Base-by-base conservation (phyloP, 148 eudicot genomes). In the Persicaria maculosa region DNA sequence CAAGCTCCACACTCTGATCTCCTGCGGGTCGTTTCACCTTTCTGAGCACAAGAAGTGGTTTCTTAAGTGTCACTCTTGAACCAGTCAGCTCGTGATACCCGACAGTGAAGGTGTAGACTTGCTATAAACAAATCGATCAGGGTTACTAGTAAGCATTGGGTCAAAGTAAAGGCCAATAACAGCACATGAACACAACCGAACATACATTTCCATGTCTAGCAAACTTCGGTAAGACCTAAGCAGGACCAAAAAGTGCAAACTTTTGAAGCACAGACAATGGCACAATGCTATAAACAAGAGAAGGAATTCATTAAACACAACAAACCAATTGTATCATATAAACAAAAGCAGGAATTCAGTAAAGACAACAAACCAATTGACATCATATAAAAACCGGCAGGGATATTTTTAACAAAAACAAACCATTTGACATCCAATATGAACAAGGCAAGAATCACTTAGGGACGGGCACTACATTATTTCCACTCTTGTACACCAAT, bases 51-150 rank as follows among this genome's bases (percentile, higher is more conserved):
- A 92, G 70, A 67, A 95, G 84, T 2, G 99, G 99, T 80, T 95
- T 95, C 89, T 95, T 95, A 78, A 92, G 74, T 0, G 83, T 70
- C 77, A 92, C 86, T 80, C 85, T 95, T 44, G 99, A 85, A 20
- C 97, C 99, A 17, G 78, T 87, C 78, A 95, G 48, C 79, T 95
- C 97, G 75, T 95, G 99, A 79, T 95, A 95, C 14, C 99, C 99
- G 0, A 90, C 85, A 5, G 92, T 88, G 72, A 95, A 89, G 36
- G 96, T 90, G 80, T 92, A 95, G 22, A 75, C 84, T 68, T 92
- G 96, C 97, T 95, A 72, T 50, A 83, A 4, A 16, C 47, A 16
- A 74, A 36, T 10, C 12, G 47, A 48, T 53, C 61, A 16, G 36
- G 45, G 46, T 44, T 44, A 44, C 20, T 9, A n/a, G 15, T 52